Evolutionary conservation across 2,329 filamentous ascomycete genomes (phyloP).

Genomic region (Fusarium nanum): DNA sequence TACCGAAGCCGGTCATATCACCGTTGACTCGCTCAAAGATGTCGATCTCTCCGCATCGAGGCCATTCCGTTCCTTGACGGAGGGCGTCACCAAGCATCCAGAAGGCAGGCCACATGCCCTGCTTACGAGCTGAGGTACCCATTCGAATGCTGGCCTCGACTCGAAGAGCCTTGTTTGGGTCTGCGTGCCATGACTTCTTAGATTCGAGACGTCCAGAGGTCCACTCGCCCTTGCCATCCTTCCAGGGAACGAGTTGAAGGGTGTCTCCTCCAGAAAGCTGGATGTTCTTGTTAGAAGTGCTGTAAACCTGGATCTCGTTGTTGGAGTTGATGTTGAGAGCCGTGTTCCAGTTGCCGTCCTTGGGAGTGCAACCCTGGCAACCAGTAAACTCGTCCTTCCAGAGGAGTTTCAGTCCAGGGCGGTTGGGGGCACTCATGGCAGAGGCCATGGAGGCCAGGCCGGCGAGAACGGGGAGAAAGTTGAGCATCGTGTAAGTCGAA

Average conservation of each 20-base stretch:
- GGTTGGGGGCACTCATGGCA: conserved; percentile 54
- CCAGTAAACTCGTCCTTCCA: conserved; percentile 62
- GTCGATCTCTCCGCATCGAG: conserved; percentile 63
- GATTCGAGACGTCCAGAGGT: conserved; percentile 64
- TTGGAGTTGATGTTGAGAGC: conserved; percentile 59
- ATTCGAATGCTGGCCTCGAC: conserved; percentile 60
- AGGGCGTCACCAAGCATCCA: conserved; percentile 63
- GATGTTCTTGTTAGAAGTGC: conserved; percentile 57
- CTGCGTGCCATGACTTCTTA: conserved; percentile 58
- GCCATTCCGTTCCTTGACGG: conserved; percentile 60
- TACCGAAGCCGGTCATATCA: conserved; percentile 58
- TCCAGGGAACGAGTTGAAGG: conserved; percentile 62
- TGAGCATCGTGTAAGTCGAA: conserved; percentile 43
- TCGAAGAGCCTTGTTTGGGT: conserved; percentile 54
- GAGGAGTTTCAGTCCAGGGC: conserved; percentile 55
- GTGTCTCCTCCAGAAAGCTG: conserved; percentile 64
- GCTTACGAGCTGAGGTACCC: conserved; percentile 55
- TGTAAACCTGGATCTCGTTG: conserved; percentile 62
- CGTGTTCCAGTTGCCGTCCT: conserved; percentile 59
- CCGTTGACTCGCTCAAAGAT: conserved; percentile 64
- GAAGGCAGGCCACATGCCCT: conserved; percentile 66
- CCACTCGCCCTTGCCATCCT: conserved; percentile 55
- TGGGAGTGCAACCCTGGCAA: conserved; percentile 52
- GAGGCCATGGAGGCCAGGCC: conserved; percentile 42
- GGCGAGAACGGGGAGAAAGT: conserved; percentile 38